A percentile compares a stretch with the other conserved stretches of the same genome.
Conservation (phyloP, 2,329 filamentous ascomycete species). For the Elsinoe perseae region DNA sequence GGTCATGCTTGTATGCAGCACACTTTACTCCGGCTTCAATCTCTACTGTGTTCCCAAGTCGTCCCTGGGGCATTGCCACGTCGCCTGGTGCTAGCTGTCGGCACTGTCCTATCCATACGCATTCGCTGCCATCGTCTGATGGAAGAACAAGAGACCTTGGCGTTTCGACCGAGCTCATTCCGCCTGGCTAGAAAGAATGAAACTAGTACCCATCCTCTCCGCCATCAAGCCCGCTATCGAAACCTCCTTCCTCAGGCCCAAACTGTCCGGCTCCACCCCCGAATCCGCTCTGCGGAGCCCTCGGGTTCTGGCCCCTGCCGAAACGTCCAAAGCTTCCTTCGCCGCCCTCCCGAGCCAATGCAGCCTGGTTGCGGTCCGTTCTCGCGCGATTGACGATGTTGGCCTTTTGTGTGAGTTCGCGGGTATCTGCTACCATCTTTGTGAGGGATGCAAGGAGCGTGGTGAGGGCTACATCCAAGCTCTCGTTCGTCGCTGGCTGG, state of each 20-base stretch:
- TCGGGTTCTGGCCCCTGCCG: neutral
- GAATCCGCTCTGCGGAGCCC: neutral
- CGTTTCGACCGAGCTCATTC: neutral
- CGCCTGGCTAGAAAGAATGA: neutral
- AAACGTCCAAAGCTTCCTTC: neutral
- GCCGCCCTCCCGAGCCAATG: conserved; percentile 5
- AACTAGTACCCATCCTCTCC: conserved; percentile 10
- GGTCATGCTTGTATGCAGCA: neutral
- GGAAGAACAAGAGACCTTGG: neutral
- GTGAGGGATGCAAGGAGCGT: conserved; percentile 68
- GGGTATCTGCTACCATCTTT: conserved; percentile 60
- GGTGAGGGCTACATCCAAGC: conserved; percentile 64
- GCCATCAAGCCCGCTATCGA: conserved; percentile 12
- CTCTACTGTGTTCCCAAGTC: too few relatives aligned
- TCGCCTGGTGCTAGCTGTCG: too few relatives aligned
- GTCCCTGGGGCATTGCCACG: too few relatives aligned
- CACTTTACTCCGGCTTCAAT: neutral
- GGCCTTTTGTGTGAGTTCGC: conserved; percentile 70
- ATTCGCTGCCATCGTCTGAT: too few relatives aligned
- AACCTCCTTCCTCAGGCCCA: conserved; percentile 5
- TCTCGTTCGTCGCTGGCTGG: conserved; percentile 50
- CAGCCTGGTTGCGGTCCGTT: conserved; percentile 21
- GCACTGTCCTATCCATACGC: too few relatives aligned
- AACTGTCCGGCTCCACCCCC: neutral
- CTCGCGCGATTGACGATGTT: conserved; percentile 36